Evolutionary conservation across 2,329 filamentous ascomycete genomes (phyloP).

Genomic region (Penicillium sp.): DNA sequence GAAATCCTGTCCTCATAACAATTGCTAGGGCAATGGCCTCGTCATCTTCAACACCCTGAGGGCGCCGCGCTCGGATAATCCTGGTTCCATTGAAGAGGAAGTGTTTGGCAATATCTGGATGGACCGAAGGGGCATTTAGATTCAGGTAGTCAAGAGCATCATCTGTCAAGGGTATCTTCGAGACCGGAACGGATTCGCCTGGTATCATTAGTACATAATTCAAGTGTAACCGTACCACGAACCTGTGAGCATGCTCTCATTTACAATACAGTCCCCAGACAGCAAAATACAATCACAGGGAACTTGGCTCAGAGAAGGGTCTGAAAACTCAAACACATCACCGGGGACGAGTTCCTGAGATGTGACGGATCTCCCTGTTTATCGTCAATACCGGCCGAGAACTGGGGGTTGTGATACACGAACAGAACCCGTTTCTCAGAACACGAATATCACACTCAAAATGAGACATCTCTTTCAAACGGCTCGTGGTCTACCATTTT

Average conservation of each 20-base stretch:
- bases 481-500: constrained; percentile 74
- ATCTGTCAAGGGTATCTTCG: constrained; percentile 83
- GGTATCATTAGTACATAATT: constrained; percentile 25
- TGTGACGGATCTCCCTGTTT: constrained; percentile 76
- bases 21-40: constrained; percentile 91
- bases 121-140: constrained; percentile 78
- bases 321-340: constrained; percentile 95
- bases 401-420: constrained; percentile 32
- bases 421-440: constrained; percentile 91
- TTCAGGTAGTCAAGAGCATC: constrained; percentile 78
- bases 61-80: constrained; percentile 85
- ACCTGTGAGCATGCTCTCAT: constrained; percentile 97
- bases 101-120: constrained; percentile 81
- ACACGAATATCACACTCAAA: constrained; percentile 97
- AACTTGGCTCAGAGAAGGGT: constrained; percentile 84
- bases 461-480: constrained; percentile 85
- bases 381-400: constrained; percentile 14
- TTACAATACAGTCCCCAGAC: constrained; percentile 95
- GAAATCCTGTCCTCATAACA: constrained; percentile 92
- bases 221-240: constrained; percentile 19
- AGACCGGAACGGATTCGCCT: constrained; percentile 96
- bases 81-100: constrained; percentile 96
- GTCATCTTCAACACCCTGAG: constrained; percentile 82
- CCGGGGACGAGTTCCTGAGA: constrained; percentile 91
- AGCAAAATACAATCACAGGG: constrained; percentile 91